These are phyloP conservation scores for Meyerozyma athensensis DNA, from an alignment of 1,139 yeast genomes.

Conservation along the genomic window DNA sequence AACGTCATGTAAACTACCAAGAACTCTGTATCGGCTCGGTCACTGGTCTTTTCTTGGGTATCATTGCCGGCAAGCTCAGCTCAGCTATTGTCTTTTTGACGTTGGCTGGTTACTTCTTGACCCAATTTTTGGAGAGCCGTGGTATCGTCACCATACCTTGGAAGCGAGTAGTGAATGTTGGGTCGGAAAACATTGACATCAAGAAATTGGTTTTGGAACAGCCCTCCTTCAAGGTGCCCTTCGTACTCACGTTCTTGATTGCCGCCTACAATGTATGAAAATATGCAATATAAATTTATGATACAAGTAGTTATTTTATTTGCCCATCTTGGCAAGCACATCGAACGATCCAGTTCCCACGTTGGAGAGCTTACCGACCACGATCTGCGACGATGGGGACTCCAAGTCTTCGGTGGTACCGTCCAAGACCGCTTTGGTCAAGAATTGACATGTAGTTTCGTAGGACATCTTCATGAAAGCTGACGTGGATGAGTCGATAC, in stretches of 20 bases:
- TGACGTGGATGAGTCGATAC: conserved; percentile 92
- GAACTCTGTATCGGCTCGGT: conserved; percentile 68
- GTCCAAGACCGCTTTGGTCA: conserved; percentile 92
- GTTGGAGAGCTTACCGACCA: conserved; percentile 82
- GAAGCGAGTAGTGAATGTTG: conserved; percentile 41
- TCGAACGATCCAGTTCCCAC: conserved; percentile 98
- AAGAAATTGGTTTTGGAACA: conserved; percentile 53
- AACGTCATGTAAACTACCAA: conserved; percentile 43
- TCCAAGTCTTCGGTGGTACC: conserved; percentile 86
- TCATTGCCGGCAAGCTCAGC: conserved; percentile 62
- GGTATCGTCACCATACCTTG: conserved; percentile 51
- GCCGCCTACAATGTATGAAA: conserved; percentile 58
- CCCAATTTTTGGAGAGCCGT: conserved; percentile 58
- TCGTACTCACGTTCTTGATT: conserved; percentile 52
- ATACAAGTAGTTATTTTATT: conserved; percentile 5
- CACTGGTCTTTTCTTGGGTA: conserved; percentile 59
- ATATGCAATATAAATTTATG: conserved; percentile 1
- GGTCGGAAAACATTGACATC: conserved; percentile 43
- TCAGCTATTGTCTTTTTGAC: conserved; percentile 51
- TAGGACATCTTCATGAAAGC: conserved; percentile 98
- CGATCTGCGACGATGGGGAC: conserved; percentile 93
- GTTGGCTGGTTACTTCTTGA: conserved; percentile 45
- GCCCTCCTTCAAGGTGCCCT: conserved; percentile 62
- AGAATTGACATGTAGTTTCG: conserved; percentile 96
- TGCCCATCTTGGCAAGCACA: conserved; percentile 58